Evolutionary conservation across 805 yeast genomes (phyloP).

Genomic region (Kodamaea leandrae): DNA sequence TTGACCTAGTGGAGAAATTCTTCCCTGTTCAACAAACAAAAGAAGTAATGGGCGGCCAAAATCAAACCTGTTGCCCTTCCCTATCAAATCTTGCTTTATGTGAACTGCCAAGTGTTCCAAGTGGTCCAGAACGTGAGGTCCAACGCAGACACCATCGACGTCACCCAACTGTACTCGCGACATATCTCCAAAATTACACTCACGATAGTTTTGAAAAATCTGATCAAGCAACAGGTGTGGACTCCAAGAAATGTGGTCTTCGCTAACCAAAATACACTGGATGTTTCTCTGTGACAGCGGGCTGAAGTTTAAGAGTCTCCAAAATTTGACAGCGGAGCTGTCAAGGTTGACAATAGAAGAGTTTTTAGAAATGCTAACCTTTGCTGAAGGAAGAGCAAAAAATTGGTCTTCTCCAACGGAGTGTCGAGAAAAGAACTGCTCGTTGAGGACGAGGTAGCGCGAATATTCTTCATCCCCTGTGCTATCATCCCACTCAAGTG

Average conservation of each 20-base stretch:
- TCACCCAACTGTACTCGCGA: slow-evolving; percentile 29
- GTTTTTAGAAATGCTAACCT: slow-evolving; percentile 32
- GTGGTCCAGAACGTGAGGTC: slow-evolving; percentile 17
- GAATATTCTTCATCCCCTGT: slow-evolving; percentile 18
- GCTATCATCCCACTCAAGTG: slow-evolving; percentile 36
- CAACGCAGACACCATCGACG: slow-evolving; percentile 21
- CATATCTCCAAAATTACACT: slow-evolving; percentile 48
- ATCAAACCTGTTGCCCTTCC: slow-evolving; percentile 40
- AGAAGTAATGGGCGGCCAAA: slow-evolving; percentile 50
- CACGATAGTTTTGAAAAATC: slow-evolving; percentile 44
- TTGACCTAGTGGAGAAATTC: slow-evolving; percentile 47
- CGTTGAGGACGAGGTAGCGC: slow-evolving; percentile 20
- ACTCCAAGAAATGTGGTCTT: slow-evolving; percentile 17
- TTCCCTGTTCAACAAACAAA: slow-evolving; percentile 44
- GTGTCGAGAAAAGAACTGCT: slow-evolving; percentile 11
- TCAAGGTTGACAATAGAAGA: slow-evolving; percentile 46
- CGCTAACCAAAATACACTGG: slow-evolving; percentile 48
- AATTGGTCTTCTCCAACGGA: slow-evolving; percentile 18
- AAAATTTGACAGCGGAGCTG: slow-evolving; percentile 45
- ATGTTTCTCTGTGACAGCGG: slow-evolving; percentile 55
- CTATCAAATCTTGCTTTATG: slow-evolving; percentile 38
- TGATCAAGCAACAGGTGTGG: slow-evolving; percentile 41
- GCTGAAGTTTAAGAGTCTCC: slow-evolving; percentile 57
- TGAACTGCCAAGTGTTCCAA: slow-evolving; percentile 34
- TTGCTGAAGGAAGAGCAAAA: slow-evolving; percentile 25